These are phyloP conservation scores for Senna tora DNA, from an alignment of 306 rosid species.

Conservation along the genomic window DNA sequence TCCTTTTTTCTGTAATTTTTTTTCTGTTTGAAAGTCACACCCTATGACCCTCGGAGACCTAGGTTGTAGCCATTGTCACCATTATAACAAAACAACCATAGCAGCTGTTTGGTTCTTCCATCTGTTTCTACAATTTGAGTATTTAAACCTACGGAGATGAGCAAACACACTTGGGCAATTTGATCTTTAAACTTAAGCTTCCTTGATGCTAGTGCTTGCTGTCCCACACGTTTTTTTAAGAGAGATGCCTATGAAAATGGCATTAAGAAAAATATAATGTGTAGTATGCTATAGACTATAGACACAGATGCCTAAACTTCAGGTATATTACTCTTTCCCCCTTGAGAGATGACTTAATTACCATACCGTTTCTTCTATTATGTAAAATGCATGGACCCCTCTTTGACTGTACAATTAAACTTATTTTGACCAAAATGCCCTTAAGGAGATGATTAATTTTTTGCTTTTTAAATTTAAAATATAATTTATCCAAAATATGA, in stretches of 20 bases:
- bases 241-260: background rate
- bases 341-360: background rate
- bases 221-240: background rate
- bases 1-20: background rate
- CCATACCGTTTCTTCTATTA: background rate
- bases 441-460: background rate
- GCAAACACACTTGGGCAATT: background rate
- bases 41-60: background rate
- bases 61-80: constrained; percentile 2
- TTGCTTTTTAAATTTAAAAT: too few species aligned
- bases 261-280: too few species aligned
- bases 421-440: constrained; percentile 1
- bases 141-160: background rate
- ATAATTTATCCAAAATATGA: too few species aligned
- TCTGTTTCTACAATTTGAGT: background rate
- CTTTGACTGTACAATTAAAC: background rate
- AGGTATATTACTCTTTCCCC: background rate
- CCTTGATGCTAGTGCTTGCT: background rate
- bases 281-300: too few species aligned
- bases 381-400: background rate
- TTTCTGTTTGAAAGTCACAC: background rate
- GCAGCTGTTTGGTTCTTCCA: background rate
- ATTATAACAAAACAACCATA: background rate
- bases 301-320: too few species aligned
- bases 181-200: background rate